Evolutionary conservation across 2,329 filamentous ascomycete genomes (phyloP), one percentile per base, ranked within the genome.

Genomic region (Neofusicoccum umdonicola): DNA sequence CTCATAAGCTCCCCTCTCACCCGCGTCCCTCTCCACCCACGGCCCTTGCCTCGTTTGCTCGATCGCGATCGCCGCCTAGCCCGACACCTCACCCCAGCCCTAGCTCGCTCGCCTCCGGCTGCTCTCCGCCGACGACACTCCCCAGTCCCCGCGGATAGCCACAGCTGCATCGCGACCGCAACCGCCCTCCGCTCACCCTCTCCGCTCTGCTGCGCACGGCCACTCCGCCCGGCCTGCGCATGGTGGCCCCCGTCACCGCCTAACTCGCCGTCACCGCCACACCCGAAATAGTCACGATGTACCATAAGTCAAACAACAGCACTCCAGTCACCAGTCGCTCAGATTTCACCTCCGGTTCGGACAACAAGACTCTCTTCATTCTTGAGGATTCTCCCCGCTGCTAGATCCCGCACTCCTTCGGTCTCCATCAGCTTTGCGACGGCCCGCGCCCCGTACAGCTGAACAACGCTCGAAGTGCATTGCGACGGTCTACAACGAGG

Each of bases 291-390:
- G 68, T 70, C 76, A 75, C 71, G 71, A 79, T 78, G 77, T 69
- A 70, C 71, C 70, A 69, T 70, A 69, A 70, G 67, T 69, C 70
- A 70, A 67, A 69, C 67, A 64, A 65, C 67, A 69, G 68, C 70
- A 71, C 76, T 77, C 74, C 77, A 78, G 77, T 79, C 77, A 78
- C 71, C 74, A 72, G 76, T 77, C 76, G 73, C 76, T 76, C 77
- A 77, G 75, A 72, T 71, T 69, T 75, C 72, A 74, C 74, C 74
- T 71, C 62, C 65, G 66, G 67, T 71, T 70, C 69, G 68, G 69
- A 69, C 73, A 76, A 74, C 76, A 78, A 78, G 76, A 70, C 75
- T 74, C 75, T 75, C 71, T 77, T 76, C 71, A 66, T 67, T 68
- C 69, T 69, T 66, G 72, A 70, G 77, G 73, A 71, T 69, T 68